Evolutionary conservation across 2,329 filamentous ascomycete genomes (phyloP), one percentile per base, ranked within the genome.

Genomic region (Aureobasidium sp.): DNA sequence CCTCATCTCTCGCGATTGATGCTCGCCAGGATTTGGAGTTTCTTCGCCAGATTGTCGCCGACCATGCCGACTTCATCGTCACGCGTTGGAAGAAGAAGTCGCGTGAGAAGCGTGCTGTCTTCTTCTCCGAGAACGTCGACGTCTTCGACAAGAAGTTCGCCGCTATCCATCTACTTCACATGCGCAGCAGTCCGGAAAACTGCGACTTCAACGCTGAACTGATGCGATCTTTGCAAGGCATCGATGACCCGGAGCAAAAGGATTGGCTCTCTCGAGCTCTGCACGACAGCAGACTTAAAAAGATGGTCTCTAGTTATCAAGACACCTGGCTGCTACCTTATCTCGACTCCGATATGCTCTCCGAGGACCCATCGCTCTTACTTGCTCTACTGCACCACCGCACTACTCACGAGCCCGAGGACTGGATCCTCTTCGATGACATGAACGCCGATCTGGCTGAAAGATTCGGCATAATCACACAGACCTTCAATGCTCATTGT

Each of bases 361-460:
- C 63, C 27, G 30, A 65, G 6, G 59, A 60, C 34, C 29, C 45
- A 15, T 45, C n/a, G 4, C 30, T 49, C 10, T 47, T 68, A 1
- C 34, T 68, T 2, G 61, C 61, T 2, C 48, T 68, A 2, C 30
- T 68, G 7, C 59, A 63, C 34, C 37, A 65, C 21, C 63, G 65
- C 21, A 62, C 64, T 2, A 15, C 49, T 5, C 55, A 16, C 10
- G n/a, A 44, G 6, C 59, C 65, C 1, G 34, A 50, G 3, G 50
- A 63, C 1, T 67, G 66, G 66, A 39, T 63, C 1, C 3, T 47
- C 13, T 65, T 63, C 25, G 65, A 68, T 55, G 45, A 45, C 37
- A 62, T 63, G 44, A 63, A 65, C 39, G 21, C 65, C 0, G 21
- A 66, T 45, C 36, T 60, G 8, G 57, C 36, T 27, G 44, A 44